Conservation (phyloP, 192 early-diverging fungal genomes). For the Backusella morwellensis region DNA sequence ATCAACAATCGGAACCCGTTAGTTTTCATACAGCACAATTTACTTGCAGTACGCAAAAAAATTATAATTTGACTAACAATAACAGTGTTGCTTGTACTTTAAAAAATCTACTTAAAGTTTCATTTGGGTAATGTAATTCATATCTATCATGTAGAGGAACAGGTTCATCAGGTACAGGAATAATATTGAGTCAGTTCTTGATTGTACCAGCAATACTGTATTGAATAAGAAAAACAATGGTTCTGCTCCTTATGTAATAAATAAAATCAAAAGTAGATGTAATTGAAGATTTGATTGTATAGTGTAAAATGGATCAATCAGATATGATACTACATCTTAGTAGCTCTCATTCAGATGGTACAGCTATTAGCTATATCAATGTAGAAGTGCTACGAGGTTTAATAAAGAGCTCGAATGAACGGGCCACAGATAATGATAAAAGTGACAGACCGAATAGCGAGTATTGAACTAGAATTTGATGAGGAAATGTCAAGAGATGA, state of each 20-base stretch:
- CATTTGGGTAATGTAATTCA: conserved; percentile 53
- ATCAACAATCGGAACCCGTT: conserved; percentile 59
- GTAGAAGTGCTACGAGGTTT: conserved; percentile 68
- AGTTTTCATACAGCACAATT: conserved; percentile 66
- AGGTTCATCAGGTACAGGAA: conserved; percentile 54
- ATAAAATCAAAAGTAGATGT: conserved; percentile 73
- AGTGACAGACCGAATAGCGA: too few relatives aligned
- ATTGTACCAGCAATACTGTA: conserved; percentile 75
- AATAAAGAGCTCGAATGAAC: conserved; percentile 55
- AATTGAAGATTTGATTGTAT: conserved; percentile 72
- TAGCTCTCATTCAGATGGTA: conserved; percentile 59
- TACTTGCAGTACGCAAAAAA: conserved; percentile 52
- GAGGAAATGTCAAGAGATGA: background rate
- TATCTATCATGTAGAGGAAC: conserved; percentile 52
- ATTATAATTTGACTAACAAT: background rate
- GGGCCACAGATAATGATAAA: background rate
- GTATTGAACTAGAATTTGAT: background rate
- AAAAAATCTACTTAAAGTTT: conserved; percentile 38
- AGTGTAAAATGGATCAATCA: conserved; percentile 42
- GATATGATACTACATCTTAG: conserved; percentile 74
- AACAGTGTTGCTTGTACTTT: background rate
- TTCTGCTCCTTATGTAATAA: conserved; percentile 58
- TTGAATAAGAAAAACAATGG: conserved; percentile 78
- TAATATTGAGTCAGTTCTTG: conserved; percentile 33
- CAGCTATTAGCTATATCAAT: conserved; percentile 65